Evolutionary conservation across 2,329 filamentous ascomycete species (phyloP), one percentile per base, ranked within the genome.

Genomic region (Phyllosticta citribraziliensis): DNA sequence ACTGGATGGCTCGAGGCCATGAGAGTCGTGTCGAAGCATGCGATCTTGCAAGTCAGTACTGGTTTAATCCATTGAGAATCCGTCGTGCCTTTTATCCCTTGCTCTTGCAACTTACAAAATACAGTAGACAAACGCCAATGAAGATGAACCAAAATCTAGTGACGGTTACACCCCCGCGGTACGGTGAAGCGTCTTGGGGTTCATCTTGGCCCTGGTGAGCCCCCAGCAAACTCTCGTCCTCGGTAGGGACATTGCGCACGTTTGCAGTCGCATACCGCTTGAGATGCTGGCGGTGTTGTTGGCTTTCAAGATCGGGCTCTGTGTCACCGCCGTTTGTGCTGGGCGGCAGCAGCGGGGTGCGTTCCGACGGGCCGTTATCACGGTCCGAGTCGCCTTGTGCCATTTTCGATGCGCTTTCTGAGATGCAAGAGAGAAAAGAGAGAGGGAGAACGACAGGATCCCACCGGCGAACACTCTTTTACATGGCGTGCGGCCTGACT

Each of bases 1-100:
- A 89, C 87, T 0, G 89, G 88, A 71, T 94, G 89, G 52, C 82
- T 87, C 2, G 88, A 90, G 4, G 88, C 88, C 88, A 93, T 91
- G 65, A 93, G 82, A 3, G 88, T 93, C 11, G 83, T 82, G 75
- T 93, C 89, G 69, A 93, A 92, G 68, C 73, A 72, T 17, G 72
- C 69, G 61, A 74, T 65, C 73, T 74, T 27, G 27, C 27, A 30
- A 8, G 27, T 30, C 8, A 30, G 27, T 30, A 22, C 22, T 2
- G 14, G 33, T 22, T 33, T 27, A 52, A 6, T 55, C 57, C 22
- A 22, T 60, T 35, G 55, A 52, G 20, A 30, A 10, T 22, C 19
- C 14, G 17, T 12, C 4, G 8, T 12, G 24, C 19, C 53, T 40
- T 24, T 11, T 57, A 52, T n/a, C 50, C 17, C 24, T 8, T 51